phyloP scores from a whole-genome alignment of 257 asterid species.

The Solanum verrucosum region DNA sequence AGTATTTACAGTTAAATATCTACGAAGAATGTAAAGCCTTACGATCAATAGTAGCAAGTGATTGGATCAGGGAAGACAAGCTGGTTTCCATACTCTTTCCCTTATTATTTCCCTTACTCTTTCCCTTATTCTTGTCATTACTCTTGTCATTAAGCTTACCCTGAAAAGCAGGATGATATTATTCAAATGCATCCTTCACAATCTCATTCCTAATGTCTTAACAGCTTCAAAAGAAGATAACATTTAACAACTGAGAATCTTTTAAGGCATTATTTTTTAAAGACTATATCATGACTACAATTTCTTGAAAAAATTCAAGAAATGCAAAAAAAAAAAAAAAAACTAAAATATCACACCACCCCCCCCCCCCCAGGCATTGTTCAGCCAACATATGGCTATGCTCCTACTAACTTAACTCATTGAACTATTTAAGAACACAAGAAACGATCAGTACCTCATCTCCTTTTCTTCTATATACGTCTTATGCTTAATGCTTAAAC shows the following conservation, averaged over 20 bases:
- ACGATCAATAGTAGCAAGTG: constrained; percentile 41
- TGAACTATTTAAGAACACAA: background rate
- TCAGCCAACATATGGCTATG: background rate
- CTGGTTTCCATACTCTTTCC: too few relatives aligned
- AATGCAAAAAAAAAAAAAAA: too few relatives aligned
- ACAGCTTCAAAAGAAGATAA: background rate
- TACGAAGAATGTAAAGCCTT: background rate
- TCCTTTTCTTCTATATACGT: background rate
- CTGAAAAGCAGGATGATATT: constrained; percentile 24
- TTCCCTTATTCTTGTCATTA: background rate
- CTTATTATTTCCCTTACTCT: too few relatives aligned
- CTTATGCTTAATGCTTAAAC: background rate
- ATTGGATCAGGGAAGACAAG: too few relatives aligned
- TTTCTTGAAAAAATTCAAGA: background rate
- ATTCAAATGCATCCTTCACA: too few relatives aligned
- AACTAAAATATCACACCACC: background rate
- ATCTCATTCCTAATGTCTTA: background rate
- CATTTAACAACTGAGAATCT: background rate
- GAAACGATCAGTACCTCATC: background rate
- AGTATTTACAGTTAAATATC: background rate
- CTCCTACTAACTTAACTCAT: background rate
- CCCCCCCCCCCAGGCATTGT: background rate
- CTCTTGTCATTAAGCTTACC: constrained; percentile 13
- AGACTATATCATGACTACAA: background rate
- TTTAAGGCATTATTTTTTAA: background rate